Evolutionary conservation across 2,329 filamentous ascomycete species (phyloP), one percentile per base, ranked within the genome.

Genomic region (Penicillium sp.): DNA sequence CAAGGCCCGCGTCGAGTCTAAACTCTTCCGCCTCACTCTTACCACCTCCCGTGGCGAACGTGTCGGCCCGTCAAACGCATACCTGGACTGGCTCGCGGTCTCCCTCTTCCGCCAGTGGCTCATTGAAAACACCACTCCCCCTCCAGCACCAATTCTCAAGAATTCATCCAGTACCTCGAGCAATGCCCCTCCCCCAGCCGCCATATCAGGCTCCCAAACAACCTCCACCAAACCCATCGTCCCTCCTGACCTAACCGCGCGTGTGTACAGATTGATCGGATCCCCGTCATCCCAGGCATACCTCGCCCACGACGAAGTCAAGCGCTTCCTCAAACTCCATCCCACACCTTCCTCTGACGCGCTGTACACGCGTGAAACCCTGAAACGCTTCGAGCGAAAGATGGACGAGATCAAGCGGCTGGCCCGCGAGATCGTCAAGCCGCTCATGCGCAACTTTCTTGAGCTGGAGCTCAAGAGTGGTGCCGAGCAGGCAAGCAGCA

Each of bases 61-160:
- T 55, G 90, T 97, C 46, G 89, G 84, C 2, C 94, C 94, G 0
- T 81, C 82, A 19, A 95, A 89, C 51, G 87, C 87, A 55, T 96
- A 93, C 73, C 81, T 96, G 22, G 92, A 96, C 76, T 97, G 93
- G 93, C 85, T 96, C 6, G 92, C 87, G 18, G 86, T 96, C 50
- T 91, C 87, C 43, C 81, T 96, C 13, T 98, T 97, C 77, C 85
- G 94, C 3, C 92, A 96, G 75, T 97, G 93, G 92, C 82, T 97
- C 6, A 91, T 92, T 4, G 93, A 97, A 69, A 94, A 92, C 74
- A 96, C 91, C 4, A 89, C 90, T 2, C 89, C 91, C 0, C 84
- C 88, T 3, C 86, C 86, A 0, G 76, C 82, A 0, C 80, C 83
- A 2, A 76, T 81, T 61, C 63, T 79, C 66, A 75, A 79, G 62